A percentile compares a stretch with the other conserved stretches of the same genome.
phyloP scores from a whole-genome alignment of 169 alveolate genomes.

The Plasmodium relictum region DNA sequence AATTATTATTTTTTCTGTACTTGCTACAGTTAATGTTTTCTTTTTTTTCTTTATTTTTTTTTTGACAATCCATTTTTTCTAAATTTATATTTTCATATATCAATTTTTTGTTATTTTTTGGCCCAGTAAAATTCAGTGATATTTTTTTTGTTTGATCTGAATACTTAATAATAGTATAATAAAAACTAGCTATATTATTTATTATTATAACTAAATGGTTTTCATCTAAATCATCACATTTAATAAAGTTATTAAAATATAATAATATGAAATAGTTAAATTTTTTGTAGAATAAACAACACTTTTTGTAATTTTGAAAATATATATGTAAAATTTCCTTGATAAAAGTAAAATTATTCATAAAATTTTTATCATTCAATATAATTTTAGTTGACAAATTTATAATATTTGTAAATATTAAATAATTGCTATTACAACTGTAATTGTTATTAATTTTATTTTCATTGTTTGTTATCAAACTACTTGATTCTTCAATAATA shows the following conservation, averaged over 20 bases:
- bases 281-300: neutral
- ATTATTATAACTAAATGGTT: constrained; percentile 1
- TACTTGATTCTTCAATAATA: constrained; percentile 9
- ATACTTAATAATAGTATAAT: constrained; percentile 30
- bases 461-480: neutral
- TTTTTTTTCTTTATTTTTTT: neutral
- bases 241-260: constrained; percentile 16
- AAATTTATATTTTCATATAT: neutral
- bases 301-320: constrained; percentile 14
- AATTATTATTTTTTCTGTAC: neutral
- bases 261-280: constrained; percentile 22
- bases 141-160: neutral
- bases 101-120: neutral
- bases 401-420: constrained; percentile 5
- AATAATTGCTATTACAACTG: neutral
- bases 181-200: constrained; percentile 26
- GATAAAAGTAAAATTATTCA: constrained; percentile 14
- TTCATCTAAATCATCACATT: neutral
- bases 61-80: neutral
- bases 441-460: too few species aligned
- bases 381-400: constrained; percentile 2
- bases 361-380: constrained; percentile 8
- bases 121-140: neutral
- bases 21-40: neutral
- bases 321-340: constrained; percentile 47